These are phyloP conservation scores for Cryphonectria naterciae DNA, from an alignment of 2,329 filamentous ascomycete genomes.

Conservation along the genomic window DNA sequence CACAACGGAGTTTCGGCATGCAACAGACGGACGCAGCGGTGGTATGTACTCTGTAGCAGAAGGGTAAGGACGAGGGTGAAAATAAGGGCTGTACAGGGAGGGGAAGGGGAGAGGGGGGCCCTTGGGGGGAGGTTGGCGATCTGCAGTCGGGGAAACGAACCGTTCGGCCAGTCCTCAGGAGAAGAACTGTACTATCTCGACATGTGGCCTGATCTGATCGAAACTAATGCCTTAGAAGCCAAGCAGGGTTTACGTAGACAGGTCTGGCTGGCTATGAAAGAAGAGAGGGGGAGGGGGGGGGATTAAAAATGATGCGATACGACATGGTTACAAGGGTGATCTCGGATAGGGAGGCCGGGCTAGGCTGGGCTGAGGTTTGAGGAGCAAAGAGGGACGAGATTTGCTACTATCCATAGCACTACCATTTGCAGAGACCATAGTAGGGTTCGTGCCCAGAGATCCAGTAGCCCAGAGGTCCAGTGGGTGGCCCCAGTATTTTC, in stretches of 20 bases:
- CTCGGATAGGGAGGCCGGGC: slow-evolving; percentile 3
- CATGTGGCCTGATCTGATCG: not conserved
- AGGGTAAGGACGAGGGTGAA: not conserved
- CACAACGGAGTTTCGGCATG: not conserved
- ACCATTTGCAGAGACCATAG: not conserved
- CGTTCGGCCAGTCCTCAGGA: not conserved
- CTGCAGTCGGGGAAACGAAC: slow-evolving; percentile 7
- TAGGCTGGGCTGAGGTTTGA: slow-evolving; percentile 7
- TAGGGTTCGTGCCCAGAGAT: not conserved
- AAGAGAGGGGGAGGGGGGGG: no score
- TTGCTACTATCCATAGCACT: not conserved
- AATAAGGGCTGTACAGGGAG: not conserved
- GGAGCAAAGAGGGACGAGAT: not conserved
- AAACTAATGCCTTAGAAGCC: not conserved
- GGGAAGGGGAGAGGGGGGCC: not conserved
- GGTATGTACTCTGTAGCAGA: not conserved
- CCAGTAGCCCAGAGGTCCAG: not conserved
- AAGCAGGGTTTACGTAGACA: not conserved
- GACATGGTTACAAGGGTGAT: not conserved
- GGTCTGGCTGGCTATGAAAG: not conserved
- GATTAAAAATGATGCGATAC: not conserved
- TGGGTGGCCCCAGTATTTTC: not conserved
- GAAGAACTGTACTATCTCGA: not conserved
- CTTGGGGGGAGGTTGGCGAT: not conserved
- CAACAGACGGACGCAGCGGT: not conserved